Conservation (phyloP, 2,329 filamentous ascomycete species). For the Aspergillus pseudoglaucus region DNA sequence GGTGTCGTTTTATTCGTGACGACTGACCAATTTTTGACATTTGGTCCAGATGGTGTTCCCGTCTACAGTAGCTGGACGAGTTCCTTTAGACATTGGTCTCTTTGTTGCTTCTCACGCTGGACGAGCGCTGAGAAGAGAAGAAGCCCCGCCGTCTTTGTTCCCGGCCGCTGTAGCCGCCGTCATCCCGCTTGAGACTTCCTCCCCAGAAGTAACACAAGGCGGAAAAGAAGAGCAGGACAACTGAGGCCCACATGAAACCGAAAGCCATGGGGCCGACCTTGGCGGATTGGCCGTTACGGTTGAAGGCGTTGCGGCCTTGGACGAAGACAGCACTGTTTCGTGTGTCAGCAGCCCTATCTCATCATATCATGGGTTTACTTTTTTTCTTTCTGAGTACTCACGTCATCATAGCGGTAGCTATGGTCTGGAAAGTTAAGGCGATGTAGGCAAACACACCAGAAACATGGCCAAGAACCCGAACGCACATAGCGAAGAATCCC, state of each 20-base stretch:
- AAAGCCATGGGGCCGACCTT: slow-evolving; percentile 53
- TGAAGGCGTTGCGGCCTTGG: slow-evolving; percentile 52
- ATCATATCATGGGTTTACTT: not conserved
- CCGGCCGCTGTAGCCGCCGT: slow-evolving; percentile 30
- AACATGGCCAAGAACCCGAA: slow-evolving; percentile 45
- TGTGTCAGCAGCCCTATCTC: slow-evolving; percentile 5
- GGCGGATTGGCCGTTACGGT: slow-evolving; percentile 41
- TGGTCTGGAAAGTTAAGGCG: slow-evolving; percentile 53
- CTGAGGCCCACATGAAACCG: slow-evolving; percentile 57
- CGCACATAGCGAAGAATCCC: slow-evolving; percentile 45
- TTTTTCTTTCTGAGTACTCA: slow-evolving; percentile 46
- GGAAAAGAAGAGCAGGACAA: slow-evolving; percentile 50
- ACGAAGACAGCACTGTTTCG: slow-evolving; percentile 51
- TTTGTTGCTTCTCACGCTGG: slow-evolving; percentile 1
- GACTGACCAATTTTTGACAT: not conserved
- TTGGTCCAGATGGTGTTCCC: not conserved
- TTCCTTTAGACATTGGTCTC: slow-evolving; percentile 1
- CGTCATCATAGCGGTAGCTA: slow-evolving; percentile 57
- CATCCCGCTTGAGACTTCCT: slow-evolving; percentile 27
- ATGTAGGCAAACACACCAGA: slow-evolving; percentile 48
- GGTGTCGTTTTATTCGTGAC: not conserved
- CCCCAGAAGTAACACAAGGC: slow-evolving; percentile 52
- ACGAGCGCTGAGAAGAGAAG: slow-evolving; percentile 19
- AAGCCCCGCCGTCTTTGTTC: slow-evolving; percentile 33
- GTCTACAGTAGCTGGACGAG: not conserved